phyloP scores from a whole-genome alignment of 2,329 filamentous ascomycete species.

The Fusarium keratoplasticum region DNA sequence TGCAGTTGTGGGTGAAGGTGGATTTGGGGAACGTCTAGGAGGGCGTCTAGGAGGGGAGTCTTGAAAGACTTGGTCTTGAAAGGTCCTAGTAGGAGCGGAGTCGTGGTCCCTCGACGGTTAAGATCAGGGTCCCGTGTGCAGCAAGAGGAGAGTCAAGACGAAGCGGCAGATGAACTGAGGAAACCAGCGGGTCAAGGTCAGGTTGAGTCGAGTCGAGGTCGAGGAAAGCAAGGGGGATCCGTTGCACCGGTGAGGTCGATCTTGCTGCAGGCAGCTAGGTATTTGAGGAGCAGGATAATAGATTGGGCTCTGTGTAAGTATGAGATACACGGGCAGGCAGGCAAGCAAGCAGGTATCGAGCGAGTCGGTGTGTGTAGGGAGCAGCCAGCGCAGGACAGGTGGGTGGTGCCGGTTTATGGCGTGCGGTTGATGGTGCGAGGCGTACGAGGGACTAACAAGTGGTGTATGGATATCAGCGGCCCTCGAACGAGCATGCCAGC shows the following conservation, averaged over 20 bases:
- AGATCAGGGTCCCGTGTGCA: slow-evolving; percentile 23
- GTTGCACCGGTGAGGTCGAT: slow-evolving; percentile 40
- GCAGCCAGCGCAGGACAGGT: neutral
- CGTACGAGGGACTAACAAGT: slow-evolving; percentile 12
- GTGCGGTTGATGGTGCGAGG: slow-evolving; percentile 37
- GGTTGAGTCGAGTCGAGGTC: slow-evolving; percentile 5
- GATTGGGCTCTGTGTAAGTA: slow-evolving; percentile 19
- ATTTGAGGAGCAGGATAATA: slow-evolving; percentile 16
- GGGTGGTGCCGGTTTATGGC: slow-evolving; percentile 43
- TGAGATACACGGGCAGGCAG: slow-evolving; percentile 26
- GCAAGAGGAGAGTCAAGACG: neutral
- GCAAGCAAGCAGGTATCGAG: slow-evolving; percentile 26
- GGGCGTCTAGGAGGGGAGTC: slow-evolving; percentile 25
- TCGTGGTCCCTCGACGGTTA: slow-evolving; percentile 16
- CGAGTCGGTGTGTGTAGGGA: slow-evolving; percentile 38
- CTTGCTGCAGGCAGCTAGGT: slow-evolving; percentile 27
- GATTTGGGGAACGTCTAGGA: slow-evolving; percentile 34
- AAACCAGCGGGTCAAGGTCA: slow-evolving; percentile 6
- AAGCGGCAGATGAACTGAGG: slow-evolving; percentile 12
- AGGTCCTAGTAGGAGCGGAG: slow-evolving; percentile 38
- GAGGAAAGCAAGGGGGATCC: slow-evolving; percentile 30
- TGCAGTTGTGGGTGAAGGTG: slow-evolving; percentile 44
- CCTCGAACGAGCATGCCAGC: slow-evolving; percentile 23
- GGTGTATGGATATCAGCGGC: slow-evolving; percentile 38
- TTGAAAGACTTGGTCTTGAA: slow-evolving; percentile 34